These are phyloP conservation scores for Fomitopsis serialis DNA, from an alignment of 768 basidiomycete genomes.

Conservation along the genomic window DNA sequence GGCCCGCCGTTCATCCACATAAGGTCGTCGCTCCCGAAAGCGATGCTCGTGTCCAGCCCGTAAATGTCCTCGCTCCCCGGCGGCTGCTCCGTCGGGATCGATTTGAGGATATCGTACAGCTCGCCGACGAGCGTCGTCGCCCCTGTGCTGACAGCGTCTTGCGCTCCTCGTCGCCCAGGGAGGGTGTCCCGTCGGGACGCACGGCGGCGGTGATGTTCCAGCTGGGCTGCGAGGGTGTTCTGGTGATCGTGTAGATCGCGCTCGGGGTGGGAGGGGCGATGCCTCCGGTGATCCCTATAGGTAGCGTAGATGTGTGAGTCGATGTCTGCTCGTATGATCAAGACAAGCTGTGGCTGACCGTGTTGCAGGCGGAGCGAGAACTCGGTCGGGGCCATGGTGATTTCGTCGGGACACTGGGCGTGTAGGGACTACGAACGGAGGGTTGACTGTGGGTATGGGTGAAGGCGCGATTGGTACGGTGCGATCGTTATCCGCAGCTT, in stretches of 20 bases:
- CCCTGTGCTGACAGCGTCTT: slow-evolving; percentile 34
- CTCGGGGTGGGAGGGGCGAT: slow-evolving; percentile 64
- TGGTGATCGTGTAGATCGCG: slow-evolving; percentile 48
- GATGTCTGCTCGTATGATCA: background rate
- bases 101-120: slow-evolving; percentile 54
- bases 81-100: slow-evolving; percentile 48
- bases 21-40: slow-evolving; percentile 50
- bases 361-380: slow-evolving; percentile 58
- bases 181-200: slow-evolving; percentile 43
- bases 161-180: slow-evolving; percentile 35
- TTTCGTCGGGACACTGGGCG: too few species aligned
- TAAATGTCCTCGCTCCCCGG: slow-evolving; percentile 71
- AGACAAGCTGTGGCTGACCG: slow-evolving; percentile 31
- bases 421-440: too few species aligned
- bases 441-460: too few species aligned
- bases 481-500: too few species aligned
- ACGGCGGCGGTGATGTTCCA: slow-evolving; percentile 43
- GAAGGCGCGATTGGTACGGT: too few species aligned
- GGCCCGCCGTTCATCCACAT: slow-evolving; percentile 61
- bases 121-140: slow-evolving; percentile 44
- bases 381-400: slow-evolving; percentile 23
- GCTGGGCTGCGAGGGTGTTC: slow-evolving; percentile 26
- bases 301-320: background rate
- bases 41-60: slow-evolving; percentile 60
- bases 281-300: slow-evolving; percentile 67